Evolutionary conservation across 352 stramenopile genomes (phyloP), one percentile per base, ranked within the genome.

Genomic region (Pythium brachiatum): DNA sequence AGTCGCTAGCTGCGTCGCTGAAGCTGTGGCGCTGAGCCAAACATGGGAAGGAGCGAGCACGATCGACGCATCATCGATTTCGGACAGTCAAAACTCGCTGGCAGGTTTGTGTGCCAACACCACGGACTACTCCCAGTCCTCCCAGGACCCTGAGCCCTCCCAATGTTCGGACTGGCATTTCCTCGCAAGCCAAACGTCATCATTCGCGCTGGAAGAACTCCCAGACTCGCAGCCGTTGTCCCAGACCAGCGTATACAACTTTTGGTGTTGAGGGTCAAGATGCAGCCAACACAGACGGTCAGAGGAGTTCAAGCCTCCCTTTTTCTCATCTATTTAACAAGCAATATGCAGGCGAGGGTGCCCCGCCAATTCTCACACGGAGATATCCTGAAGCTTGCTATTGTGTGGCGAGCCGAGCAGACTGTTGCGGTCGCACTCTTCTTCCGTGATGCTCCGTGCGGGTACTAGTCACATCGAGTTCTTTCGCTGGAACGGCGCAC

Each of bases 141-240:
- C 60, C 7, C 61, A 62, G 53, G 61, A 62, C 16, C 44, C 50
- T 13, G 31, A 23, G 3, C 25, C 2, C 21, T 63, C 62, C 4
- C 62, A 88, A 60, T 39, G 47, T 76, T 39, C 56, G 48, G 23
- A 69, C 57, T 34, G 57, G 50, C 34, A 64, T n/a, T 51, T 63
- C 64, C 31, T 66, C 55, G 48, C 70, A 15, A 86, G 76, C 41
- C 71, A 85, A n/a, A 74, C 69, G 20, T 75, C 62, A 26, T 54
- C 55, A 18, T 41, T 68, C 43, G 36, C 27, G 25, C 48, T 80
- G 4, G 79, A 87, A n/a, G 79, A 89, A 32, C 57, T 86, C 13
- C 77, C 77, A 3, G 77, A 86, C 50, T 76, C 82, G 32, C 76
- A 84, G 23, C 50, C 66, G 0, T 65, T 84, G 20, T 89, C 77